Evolutionary conservation across 164 flowering plant genomes (phyloP).

Genomic region (Vitis rotundifolia): DNA sequence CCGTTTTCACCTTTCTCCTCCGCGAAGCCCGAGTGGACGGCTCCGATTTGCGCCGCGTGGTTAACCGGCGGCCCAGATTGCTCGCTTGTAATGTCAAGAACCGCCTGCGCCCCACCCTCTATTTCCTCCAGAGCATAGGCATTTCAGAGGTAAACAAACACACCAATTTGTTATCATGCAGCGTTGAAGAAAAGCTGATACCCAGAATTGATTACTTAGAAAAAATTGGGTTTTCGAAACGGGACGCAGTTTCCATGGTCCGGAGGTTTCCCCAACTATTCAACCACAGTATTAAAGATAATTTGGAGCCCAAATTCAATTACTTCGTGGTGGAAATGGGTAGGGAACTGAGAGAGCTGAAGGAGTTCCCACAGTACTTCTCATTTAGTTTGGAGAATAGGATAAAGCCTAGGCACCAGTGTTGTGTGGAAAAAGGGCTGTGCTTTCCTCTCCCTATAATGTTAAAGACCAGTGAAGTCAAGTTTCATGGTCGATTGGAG

Average conservation of each 20-base stretch:
- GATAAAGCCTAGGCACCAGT: constrained; percentile 76
- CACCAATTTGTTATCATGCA: constrained; percentile 66
- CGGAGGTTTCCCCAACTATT: constrained; percentile 78
- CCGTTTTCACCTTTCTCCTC: constrained; percentile 78
- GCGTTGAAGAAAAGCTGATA: constrained; percentile 75
- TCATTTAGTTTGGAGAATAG: constrained; percentile 88
- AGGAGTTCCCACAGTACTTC: constrained; percentile 88
- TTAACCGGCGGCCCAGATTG: constrained; percentile 62
- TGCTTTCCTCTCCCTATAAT: constrained; percentile 63
- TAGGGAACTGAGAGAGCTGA: constrained; percentile 80
- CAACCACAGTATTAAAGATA: constrained; percentile 67
- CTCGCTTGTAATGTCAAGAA: constrained; percentile 60
- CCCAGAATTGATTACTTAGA: constrained; percentile 76
- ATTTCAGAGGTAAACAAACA: constrained; percentile 51
- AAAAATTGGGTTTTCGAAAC: constrained; percentile 57
- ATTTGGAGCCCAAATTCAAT: constrained; percentile 74
- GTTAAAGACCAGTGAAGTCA: constrained; percentile 52
- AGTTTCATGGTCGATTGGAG: constrained; percentile 59
- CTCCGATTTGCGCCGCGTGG: constrained; percentile 39
- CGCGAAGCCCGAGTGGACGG: constrained; percentile 70
- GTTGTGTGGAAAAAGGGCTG: constrained; percentile 69
- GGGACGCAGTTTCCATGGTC: constrained; percentile 62
- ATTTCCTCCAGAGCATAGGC: constrained; percentile 85
- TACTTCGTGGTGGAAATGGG: constrained; percentile 88
- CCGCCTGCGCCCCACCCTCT: constrained; percentile 81